A percentile compares a stretch with the other conserved stretches of the same genome.
Evolutionary conservation across 768 basidiomycete genomes (phyloP).

Genomic region (Hydnum rufescens): DNA sequence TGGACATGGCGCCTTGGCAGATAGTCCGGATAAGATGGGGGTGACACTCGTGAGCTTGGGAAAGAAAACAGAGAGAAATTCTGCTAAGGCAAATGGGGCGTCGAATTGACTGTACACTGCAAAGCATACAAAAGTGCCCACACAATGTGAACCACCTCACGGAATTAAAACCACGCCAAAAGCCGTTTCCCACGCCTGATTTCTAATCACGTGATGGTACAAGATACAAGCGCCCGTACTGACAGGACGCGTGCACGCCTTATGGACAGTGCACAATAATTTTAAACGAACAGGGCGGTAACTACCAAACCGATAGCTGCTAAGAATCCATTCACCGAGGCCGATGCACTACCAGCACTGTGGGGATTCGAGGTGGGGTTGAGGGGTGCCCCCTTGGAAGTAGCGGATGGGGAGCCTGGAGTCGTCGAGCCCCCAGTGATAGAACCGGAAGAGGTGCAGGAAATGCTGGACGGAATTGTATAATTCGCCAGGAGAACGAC

Average conservation of each 20-base stretch:
- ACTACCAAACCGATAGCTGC: neutral
- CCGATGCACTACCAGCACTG: neutral
- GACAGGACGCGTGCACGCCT: neutral
- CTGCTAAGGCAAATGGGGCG: neutral
- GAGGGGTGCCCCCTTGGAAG: neutral
- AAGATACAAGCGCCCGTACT: neutral
- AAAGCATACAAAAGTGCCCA: no score
- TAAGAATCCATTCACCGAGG: neutral
- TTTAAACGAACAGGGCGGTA: neutral
- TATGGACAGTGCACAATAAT: no score
- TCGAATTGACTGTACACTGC: no score
- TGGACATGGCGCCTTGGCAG: no score
- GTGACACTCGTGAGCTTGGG: no score
- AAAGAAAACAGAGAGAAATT: neutral
- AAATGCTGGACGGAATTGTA: slow-evolving; percentile 26
- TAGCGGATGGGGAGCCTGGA: neutral
- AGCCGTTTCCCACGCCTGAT: neutral
- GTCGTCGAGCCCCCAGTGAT: neutral
- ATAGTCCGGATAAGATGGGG: no score
- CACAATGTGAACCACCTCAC: no score
- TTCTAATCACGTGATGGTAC: no score
- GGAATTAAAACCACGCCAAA: no score
- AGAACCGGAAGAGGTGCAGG: slow-evolving; percentile 3
- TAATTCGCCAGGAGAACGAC: slow-evolving; percentile 40
- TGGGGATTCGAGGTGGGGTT: neutral